Base-by-base conservation (phyloP, 2,329 filamentous ascomycete genomes). In the Aureobasidium namibiae region DNA sequence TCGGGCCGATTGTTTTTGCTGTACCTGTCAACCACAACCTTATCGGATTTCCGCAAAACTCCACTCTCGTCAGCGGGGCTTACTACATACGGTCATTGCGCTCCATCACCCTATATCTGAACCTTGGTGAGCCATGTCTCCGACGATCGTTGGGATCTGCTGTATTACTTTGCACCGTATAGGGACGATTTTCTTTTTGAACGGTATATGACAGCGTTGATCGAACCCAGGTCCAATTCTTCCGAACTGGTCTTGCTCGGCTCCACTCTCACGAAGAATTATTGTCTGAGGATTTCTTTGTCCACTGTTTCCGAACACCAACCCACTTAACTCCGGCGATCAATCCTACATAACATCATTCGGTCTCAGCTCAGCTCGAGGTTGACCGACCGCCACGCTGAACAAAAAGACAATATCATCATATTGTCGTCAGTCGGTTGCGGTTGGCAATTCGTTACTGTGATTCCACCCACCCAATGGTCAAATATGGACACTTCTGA, bases 251-350 rank as follows among this genome's bases (percentile, higher is more conserved):
- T 31, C 36, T 53, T 34, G 10, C 36, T 33, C 24, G 10, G 14
- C 16, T 36, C 50, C 50, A 42, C 50, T 54, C 18, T 54, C 50
- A 41, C 21, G 36, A 23, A 23, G 39, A 18, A 56, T 8, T 56
- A 56, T 42, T 54, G 50, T 54, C 34, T 54, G 24, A 54, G 50
- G n/a, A 41, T 42, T 33, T 54, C 36, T 42, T 33, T 54, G 26
- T 54, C 42, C 5, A 4, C n/a, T 53, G 4, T 24, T 42, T 26
- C 33, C 14, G 36, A 16, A 42, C n/a, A 31, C 16, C 34, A n/a
- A 18, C 24, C 31, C 23, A 18, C 36, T 18, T n/a, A 21, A 54
- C 16, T 9, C 7, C 2, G 36, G 23, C 16, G 11, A 36, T 33
- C 38, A 8, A 31, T 41, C 18, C n/a, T 23, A 18, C 18, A 31